These are phyloP conservation scores for Cotoneaster glaucophyllus DNA, from an alignment of 306 rosid genomes.

Conservation along the genomic window DNA sequence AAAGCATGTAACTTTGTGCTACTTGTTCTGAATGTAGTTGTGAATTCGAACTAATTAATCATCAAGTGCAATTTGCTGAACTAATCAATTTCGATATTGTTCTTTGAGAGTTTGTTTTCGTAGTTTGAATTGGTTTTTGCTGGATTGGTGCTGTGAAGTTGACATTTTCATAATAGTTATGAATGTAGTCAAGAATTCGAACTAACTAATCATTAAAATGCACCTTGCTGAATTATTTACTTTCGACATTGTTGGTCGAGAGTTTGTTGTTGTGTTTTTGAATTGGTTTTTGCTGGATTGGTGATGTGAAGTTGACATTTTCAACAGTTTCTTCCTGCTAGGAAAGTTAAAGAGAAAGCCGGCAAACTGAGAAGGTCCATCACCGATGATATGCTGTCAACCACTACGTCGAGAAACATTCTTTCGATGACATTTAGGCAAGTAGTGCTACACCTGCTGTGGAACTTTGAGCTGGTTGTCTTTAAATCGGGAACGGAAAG, in stretches of 20 bases:
- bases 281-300: neutral
- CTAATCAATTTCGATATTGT: too few species aligned
- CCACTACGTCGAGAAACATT: conserved; percentile 50
- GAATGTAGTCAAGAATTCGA: neutral
- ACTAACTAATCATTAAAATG: neutral
- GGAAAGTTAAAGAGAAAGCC: conserved; percentile 71
- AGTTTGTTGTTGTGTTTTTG: neutral
- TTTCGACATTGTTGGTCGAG: neutral
- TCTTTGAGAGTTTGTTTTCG: too few species aligned
- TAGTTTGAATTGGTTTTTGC: too few species aligned
- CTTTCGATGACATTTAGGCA: conserved; percentile 92
- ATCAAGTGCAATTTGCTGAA: too few species aligned
- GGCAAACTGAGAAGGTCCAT: conserved; percentile 58
- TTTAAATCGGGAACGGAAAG: conserved; percentile 73
- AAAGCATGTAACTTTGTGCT: neutral
- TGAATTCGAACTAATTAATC: too few species aligned
- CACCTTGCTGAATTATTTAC: neutral
- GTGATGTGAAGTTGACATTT: conserved; percentile 10
- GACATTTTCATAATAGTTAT: neutral
- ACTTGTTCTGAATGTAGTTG: too few species aligned
- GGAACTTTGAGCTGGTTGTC: conserved; percentile 61
- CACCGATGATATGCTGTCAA: conserved; percentile 40
- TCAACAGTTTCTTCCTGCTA: conserved; percentile 77
- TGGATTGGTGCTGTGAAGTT: too few species aligned
- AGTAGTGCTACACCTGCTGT: conserved; percentile 73